phyloP scores from a whole-genome alignment of 495 filamentous ascomycete species.

The Xylaria nigripes region DNA sequence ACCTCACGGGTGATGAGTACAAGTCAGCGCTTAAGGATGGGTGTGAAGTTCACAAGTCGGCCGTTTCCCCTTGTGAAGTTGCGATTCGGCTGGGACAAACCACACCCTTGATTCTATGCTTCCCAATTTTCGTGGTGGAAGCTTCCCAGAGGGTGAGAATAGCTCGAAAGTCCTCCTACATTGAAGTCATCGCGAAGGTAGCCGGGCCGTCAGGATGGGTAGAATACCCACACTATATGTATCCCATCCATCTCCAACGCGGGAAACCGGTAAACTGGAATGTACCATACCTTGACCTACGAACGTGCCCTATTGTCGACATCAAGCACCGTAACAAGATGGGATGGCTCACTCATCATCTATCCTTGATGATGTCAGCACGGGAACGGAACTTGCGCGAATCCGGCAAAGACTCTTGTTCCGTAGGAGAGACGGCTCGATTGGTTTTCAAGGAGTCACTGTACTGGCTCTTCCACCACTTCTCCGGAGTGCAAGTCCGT shows the following conservation, averaged over 20 bases:
- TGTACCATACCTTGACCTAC: conserved; percentile 23
- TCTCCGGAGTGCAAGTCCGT: background rate
- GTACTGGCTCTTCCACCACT: background rate
- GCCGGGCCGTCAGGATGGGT: background rate
- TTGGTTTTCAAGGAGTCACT: background rate
- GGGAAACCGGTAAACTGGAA: conserved; percentile 19
- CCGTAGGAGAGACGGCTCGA: background rate
- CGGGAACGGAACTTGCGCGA: background rate
- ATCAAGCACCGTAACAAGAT: background rate
- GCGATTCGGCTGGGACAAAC: background rate
- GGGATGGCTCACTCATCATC: background rate
- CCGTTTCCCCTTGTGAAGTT: background rate
- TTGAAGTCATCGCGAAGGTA: background rate
- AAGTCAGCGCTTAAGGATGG: background rate
- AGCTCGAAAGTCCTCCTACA: background rate
- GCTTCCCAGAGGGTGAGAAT: background rate
- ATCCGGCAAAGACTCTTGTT: background rate
- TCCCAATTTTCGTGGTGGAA: background rate
- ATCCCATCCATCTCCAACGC: conserved; percentile 10
- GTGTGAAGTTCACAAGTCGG: background rate
- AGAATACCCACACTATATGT: conserved; percentile 10
- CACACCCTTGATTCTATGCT: background rate
- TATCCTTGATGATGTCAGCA: background rate
- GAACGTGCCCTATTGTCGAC: background rate
- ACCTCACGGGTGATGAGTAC: background rate